Base-by-base conservation (phyloP, 129 eudicot species). In the Heracleum sosnowskyi region DNA sequence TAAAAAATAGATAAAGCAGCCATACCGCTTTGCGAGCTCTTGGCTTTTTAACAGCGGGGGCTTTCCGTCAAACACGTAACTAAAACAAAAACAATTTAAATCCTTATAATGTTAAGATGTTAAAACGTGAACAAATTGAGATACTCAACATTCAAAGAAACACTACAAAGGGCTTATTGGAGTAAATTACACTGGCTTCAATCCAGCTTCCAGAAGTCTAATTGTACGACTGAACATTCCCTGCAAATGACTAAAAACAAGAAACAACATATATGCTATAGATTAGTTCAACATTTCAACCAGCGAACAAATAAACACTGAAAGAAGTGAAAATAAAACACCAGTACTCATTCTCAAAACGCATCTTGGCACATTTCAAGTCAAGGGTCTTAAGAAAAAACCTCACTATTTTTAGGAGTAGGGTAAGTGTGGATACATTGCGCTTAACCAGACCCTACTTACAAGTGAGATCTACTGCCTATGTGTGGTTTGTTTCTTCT, bases 161-260 rank as follows among this genome's bases (percentile, higher is more conserved):
- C 15, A 34, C 60, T 20, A 49, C 42, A 62, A 77, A 69, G 5
- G n/a, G 68, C 69, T 75, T 24, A 73, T 60, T 39, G 46, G 77
- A 63, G 39, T 72, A 46, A 84, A 31, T 85, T 91, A 94, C 96
- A 91, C 93, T 73, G 98, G 98, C 93, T 94, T 94, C 44, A 94
- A 81, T 84, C 98, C 98, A 76, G 98, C 88, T 85, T 91, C 98
- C 82, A 94, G 79, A 80, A 94, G 96, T 81, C 97, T 90, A 79
- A 94, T 90, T 3, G 98, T 94, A 83, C 97, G 88, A 62, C 86
- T 82, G 79, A 95, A 91, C 99, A 95, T 95, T 46, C 97, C 99
- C 81, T 87, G 96, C 89, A 95, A 85, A 82, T 95, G 99, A 86
- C 99, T 95, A 86, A 44, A 84, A 62, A 31, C 49, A 47, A 82